phyloP scores from a whole-genome alignment of 208 protist species.

The Leishmania turanica region DNA sequence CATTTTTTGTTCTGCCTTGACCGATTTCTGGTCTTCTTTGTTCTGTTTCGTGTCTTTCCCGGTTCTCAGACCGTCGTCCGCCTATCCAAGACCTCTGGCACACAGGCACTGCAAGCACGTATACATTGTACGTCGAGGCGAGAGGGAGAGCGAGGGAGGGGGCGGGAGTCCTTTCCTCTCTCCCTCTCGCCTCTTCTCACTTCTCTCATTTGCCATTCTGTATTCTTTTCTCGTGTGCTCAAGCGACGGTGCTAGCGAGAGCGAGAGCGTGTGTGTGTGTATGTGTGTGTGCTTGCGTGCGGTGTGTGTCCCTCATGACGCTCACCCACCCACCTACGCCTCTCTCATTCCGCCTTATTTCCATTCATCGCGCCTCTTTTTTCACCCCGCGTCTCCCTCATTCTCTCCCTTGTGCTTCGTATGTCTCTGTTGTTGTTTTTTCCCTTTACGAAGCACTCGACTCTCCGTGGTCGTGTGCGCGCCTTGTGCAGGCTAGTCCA shows the following conservation, averaged over 20 bases:
- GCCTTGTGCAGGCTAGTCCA: not conserved
- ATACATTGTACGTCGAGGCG: not conserved
- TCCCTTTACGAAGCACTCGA: not conserved
- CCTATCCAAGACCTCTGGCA: not conserved
- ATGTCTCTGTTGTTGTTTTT: not conserved
- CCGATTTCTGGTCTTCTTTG: not conserved
- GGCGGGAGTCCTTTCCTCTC: not conserved
- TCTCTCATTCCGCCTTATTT: not conserved
- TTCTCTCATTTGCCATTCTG: not conserved
- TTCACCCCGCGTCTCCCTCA: not conserved
- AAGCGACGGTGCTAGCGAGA: not conserved
- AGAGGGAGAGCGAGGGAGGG: not conserved
- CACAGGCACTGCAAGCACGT: not conserved
- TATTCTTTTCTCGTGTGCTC: not conserved
- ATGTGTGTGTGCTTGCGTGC: not conserved
- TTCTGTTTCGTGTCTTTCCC: not conserved
- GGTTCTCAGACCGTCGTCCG: not conserved
- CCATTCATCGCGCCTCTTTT: not conserved
- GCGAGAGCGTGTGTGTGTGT: not conserved
- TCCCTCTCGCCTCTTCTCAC: too few relatives aligned
- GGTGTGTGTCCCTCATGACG: not conserved
- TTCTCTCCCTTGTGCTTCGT: not conserved
- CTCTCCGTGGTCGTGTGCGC: not conserved
- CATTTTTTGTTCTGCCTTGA: not conserved
- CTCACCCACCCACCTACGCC: not conserved